Percentiles rank a stretch among this genome's conserved stretches.
These are phyloP conservation scores for Juglanconis oblonga DNA, from an alignment of 2,329 filamentous ascomycete genomes.

Conservation along the genomic window DNA sequence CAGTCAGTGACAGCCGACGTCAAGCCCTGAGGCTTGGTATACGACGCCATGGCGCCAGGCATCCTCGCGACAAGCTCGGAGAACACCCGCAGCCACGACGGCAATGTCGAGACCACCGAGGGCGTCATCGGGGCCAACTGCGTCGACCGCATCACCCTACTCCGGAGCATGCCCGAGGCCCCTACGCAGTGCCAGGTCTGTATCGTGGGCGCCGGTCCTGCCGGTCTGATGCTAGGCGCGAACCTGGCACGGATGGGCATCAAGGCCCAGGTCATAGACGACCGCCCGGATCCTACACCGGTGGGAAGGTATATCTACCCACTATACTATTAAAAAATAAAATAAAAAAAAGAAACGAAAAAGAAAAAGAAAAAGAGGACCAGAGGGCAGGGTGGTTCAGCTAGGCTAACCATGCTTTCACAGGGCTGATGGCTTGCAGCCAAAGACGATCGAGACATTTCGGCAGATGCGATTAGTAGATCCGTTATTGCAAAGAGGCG, in stretches of 20 bases:
- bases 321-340: too few species aligned
- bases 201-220: constrained; percentile 47
- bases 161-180: constrained; percentile 47
- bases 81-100: constrained; percentile 17
- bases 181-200: constrained; percentile 45
- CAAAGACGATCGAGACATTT: constrained; percentile 76
- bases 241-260: constrained; percentile 59
- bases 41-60: constrained; percentile 15
- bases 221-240: constrained; percentile 48
- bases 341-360: not conserved
- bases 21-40: not conserved
- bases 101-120: constrained; percentile 16
- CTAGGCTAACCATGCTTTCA: constrained; percentile 20
- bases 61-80: constrained; percentile 14
- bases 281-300: constrained; percentile 53
- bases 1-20: not conserved
- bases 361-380: not conserved
- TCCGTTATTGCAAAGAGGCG: constrained; percentile 62
- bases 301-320: constrained; percentile 29
- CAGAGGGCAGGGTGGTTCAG: not conserved
- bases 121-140: constrained; percentile 26
- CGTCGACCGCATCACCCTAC: constrained; percentile 45
- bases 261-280: constrained; percentile 54
- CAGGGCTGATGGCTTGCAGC: constrained; percentile 70
- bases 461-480: constrained; percentile 73